Base-by-base conservation (phyloP, 1,284 basidiomycete species). In the Pyrrhoderma lamaoense region DNA sequence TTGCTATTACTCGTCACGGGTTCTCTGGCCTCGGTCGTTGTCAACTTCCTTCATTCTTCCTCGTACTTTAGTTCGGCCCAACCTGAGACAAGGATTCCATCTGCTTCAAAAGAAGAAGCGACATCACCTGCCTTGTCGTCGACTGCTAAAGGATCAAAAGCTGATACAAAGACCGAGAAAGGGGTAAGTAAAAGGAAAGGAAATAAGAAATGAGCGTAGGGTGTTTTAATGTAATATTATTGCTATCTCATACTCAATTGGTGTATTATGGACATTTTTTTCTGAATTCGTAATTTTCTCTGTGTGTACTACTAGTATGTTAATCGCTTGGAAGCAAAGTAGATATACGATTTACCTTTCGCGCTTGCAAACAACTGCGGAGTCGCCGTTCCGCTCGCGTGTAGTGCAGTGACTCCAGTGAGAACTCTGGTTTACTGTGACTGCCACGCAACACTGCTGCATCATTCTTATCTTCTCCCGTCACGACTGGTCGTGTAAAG, bases 1-100 rank as follows among this genome's bases (percentile, higher is more conserved):
- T 46, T 79, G 3, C 64, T 85, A 54, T 70, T 82, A 60, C 58
- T 85, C 51, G 47, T 72, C 5, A 79, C 81, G 1, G 84, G 82
- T 27, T 70, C 67, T 35, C 22, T 81, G 39, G 83, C 74, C 1
- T 81, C 80, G n/a, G 35, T 81, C 45, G 51, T 82, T 22, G 71
- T 86, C 59, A 72, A 73, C 36, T 54, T 81, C 22, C 61, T 84
- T 57, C 82, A 85, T 59, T 61, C 53, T 40, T 55, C 55, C 31
- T 55, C 38, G 23, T 49, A 52, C 14, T 45, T 57, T 52, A 47
- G 45, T 38, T 49, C 42, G 11, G 31, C 39, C 50, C 51, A 23
- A 45, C 37, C 16, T 34, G 23, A 35, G 50, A 51, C 4, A 35
- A 5, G 11, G 21, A 52, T 7, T 18, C 55, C 25, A 47, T 8